These are phyloP conservation scores for Tausonia pullulans DNA, from an alignment of 1,284 basidiomycete species.

Conservation along the genomic window DNA sequence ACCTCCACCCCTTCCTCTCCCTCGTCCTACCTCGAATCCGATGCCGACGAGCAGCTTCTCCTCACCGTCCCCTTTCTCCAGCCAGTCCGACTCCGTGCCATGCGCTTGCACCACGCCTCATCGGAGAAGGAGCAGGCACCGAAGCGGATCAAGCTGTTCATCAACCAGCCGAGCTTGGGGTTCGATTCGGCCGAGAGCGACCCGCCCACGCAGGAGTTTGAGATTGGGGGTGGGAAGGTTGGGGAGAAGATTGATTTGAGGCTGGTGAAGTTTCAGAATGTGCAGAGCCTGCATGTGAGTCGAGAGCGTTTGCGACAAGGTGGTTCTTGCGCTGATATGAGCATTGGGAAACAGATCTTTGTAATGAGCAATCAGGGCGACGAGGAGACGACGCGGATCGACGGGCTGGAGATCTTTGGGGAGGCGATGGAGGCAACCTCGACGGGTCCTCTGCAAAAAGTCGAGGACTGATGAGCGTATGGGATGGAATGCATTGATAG, in stretches of 20 bases:
- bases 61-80: conserved; percentile 16
- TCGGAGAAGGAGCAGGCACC: conserved; percentile 27
- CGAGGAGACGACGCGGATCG: conserved; percentile 63
- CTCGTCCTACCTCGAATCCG: conserved; percentile 53
- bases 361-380: conserved; percentile 62
- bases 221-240: conserved; percentile 21
- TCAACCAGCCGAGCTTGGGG: conserved; percentile 53
- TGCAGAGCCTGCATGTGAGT: conserved; percentile 58
- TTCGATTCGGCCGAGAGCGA: conserved; percentile 43
- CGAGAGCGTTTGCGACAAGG: no score
- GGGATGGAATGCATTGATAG: no score
- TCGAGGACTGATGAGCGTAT: conserved; percentile 23
- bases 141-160: conserved; percentile 43
- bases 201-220: conserved; percentile 35
- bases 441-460: conserved; percentile 20
- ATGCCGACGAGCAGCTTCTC: conserved; percentile 50
- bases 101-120: neutral
- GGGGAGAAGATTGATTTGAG: conserved; percentile 50
- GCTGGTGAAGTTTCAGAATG: conserved; percentile 67
- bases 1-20: conserved; percentile 33
- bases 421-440: conserved; percentile 49
- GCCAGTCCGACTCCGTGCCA: conserved; percentile 3
- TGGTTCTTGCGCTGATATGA: neutral
- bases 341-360: conserved; percentile 47
- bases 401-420: conserved; percentile 63